Evolutionary conservation across 2,329 filamentous ascomycete species (phyloP).

Genomic region (Didymella arachidicola): DNA sequence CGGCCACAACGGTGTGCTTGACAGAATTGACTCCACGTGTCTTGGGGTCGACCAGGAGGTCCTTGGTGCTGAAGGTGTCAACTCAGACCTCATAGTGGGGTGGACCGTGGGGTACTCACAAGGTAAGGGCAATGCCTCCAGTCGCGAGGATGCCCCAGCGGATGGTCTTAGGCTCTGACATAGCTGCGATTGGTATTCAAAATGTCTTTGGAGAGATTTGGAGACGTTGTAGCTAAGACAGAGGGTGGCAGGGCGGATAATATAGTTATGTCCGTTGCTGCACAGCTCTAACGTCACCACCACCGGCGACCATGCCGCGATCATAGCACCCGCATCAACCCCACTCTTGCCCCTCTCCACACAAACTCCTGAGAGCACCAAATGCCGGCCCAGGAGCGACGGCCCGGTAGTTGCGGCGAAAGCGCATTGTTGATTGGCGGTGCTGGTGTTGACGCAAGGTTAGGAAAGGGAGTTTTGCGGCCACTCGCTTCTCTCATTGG

Average conservation of each 20-base stretch:
- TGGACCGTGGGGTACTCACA: slow-evolving; percentile 40
- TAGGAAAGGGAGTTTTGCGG: not conserved
- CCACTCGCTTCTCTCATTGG: slow-evolving; percentile 1
- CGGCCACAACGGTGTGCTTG: slow-evolving; percentile 78
- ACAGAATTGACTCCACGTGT: slow-evolving; percentile 75
- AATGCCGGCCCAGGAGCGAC: slow-evolving; percentile 3
- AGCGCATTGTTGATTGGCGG: slow-evolving; percentile 8
- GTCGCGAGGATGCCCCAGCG: slow-evolving; percentile 59
- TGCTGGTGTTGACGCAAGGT: not conserved
- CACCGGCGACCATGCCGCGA: slow-evolving; percentile 10
- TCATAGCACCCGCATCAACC: slow-evolving; percentile 11
- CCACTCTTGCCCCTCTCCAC: slow-evolving; percentile 22
- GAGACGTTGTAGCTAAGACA: not conserved
- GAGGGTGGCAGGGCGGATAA: slow-evolving; percentile 8
- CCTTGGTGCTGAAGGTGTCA: slow-evolving; percentile 62
- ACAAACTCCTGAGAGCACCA: not conserved
- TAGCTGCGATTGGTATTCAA: slow-evolving; percentile 20
- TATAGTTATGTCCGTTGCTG: slow-evolving; percentile 15
- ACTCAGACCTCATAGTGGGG: slow-evolving; percentile 17
- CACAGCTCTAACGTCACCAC: slow-evolving; percentile 21
- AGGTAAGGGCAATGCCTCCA: slow-evolving; percentile 58
- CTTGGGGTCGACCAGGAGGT: slow-evolving; percentile 77
- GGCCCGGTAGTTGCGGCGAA: slow-evolving; percentile 1
- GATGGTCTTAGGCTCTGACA: slow-evolving; percentile 49
- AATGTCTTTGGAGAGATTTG: not conserved